A percentile compares a stretch with the other conserved stretches of the same genome.
Conservation (phyloP, 2,329 filamentous ascomycete genomes). For the Xylaria sp. region DNA sequence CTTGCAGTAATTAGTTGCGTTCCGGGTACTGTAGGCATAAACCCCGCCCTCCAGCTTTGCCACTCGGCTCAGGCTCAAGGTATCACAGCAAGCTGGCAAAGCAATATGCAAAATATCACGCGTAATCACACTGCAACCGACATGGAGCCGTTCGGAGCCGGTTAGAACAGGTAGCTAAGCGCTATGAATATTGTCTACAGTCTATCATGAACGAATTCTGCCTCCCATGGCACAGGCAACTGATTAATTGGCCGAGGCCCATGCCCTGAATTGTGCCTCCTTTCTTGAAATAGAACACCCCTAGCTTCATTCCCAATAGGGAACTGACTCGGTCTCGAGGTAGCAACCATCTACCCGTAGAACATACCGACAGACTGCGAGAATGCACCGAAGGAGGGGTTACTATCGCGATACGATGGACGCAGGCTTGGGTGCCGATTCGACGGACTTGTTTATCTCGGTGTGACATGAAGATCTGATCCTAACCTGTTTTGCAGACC, state of each 20-base stretch:
- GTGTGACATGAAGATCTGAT: conserved; percentile 11
- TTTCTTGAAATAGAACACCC: conserved; percentile 6
- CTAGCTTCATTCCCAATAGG: conserved; percentile 12
- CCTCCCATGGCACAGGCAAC: conserved; percentile 1
- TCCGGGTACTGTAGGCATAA: conserved; percentile 5
- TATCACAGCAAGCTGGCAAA: background rate
- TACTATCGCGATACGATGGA: conserved; percentile 8
- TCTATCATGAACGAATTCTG: background rate
- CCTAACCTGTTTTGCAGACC: conserved; percentile 30
- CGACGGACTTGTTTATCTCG: conserved; percentile 24
- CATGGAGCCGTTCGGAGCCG: conserved; percentile 12
- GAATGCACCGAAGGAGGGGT: conserved; percentile 46
- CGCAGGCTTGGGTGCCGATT: conserved; percentile 24
- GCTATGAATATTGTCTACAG: conserved; percentile 12
- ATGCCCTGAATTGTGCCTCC: conserved; percentile 13
- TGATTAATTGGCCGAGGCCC: background rate
- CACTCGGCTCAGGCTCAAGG: background rate
- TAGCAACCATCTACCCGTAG: conserved; percentile 25
- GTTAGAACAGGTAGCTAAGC: background rate
- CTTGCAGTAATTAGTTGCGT: conserved; percentile 6
- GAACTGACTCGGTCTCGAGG: background rate
- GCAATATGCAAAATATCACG: conserved; percentile 12
- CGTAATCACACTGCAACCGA: conserved; percentile 9
- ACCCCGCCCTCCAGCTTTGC: conserved; percentile 27
- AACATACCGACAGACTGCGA: conserved; percentile 46